phyloP scores from a whole-genome alignment of 352 stramenopile genomes.

The Phytophthora uliginosa region DNA sequence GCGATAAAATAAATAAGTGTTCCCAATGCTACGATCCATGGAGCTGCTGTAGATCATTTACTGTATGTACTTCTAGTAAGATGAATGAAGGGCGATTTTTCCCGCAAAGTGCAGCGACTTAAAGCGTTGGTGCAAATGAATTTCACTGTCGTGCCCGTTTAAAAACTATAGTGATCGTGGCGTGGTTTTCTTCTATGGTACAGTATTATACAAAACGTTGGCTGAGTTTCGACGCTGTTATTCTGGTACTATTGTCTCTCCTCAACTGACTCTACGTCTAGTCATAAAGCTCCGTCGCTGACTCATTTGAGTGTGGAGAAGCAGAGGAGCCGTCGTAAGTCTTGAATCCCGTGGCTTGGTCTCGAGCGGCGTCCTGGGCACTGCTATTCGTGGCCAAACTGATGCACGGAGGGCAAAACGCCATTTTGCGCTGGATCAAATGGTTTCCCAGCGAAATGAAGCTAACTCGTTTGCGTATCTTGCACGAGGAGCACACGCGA shows the following conservation, averaged over 20 bases:
- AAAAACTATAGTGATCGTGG: no score
- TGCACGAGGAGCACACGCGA: neutral
- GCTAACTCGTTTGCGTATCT: neutral
- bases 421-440: neutral
- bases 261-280: neutral
- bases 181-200: no score
- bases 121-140: no score
- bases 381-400: neutral
- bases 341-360: neutral
- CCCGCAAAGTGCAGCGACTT: no score
- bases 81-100: no score
- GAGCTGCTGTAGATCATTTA: no score
- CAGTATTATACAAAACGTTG: no score
- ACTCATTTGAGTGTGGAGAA: slow-evolving; percentile 1
- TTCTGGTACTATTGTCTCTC: neutral
- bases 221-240: neutral
- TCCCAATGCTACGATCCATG: no score
- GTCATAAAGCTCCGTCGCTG: neutral
- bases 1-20: no score
- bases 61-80: no score
- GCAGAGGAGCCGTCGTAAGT: neutral
- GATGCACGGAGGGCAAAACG: neutral
- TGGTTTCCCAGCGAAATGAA: neutral
- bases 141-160: no score
- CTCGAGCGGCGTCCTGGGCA: neutral